phyloP scores from a whole-genome alignment of 768 basidiomycete genomes.

The Suillus plorans region DNA sequence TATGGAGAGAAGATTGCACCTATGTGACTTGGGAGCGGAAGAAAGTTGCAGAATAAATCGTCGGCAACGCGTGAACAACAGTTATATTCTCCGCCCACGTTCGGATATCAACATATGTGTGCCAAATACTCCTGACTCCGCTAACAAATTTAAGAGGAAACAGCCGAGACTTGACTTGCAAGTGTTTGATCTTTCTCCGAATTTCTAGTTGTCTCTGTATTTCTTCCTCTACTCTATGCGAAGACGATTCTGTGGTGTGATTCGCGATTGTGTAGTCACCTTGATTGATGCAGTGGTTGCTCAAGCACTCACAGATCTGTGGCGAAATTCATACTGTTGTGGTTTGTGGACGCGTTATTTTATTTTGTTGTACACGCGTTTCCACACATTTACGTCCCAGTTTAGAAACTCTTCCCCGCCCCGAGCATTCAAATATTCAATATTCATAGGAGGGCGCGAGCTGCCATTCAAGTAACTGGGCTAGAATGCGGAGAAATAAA shows the following conservation, averaged over 20 bases:
- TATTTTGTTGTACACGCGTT: not conserved
- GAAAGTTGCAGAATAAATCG: not conserved
- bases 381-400: constrained; percentile 4
- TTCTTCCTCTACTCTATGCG: constrained; percentile 39
- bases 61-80: not conserved
- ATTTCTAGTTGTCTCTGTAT: constrained; percentile 47
- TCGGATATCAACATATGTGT: not conserved
- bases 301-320: not conserved
- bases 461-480: not conserved
- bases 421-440: not conserved
- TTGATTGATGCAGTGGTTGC: constrained; percentile 1
- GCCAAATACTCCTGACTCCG: not conserved
- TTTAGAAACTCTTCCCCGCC: not conserved
- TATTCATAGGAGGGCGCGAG: not conserved
- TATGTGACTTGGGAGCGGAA: not conserved
- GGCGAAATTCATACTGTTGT: not conserved
- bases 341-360: constrained; percentile 22
- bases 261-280: not conserved
- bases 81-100: not conserved
- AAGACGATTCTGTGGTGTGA: constrained; percentile 53
- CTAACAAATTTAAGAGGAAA: not conserved
- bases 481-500: not conserved
- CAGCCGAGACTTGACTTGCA: constrained; percentile 35
- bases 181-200: constrained; percentile 49
- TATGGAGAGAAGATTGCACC: not conserved